Conservation (phyloP, 345 rosid genomes). For the Eucalyptus victrix region DNA sequence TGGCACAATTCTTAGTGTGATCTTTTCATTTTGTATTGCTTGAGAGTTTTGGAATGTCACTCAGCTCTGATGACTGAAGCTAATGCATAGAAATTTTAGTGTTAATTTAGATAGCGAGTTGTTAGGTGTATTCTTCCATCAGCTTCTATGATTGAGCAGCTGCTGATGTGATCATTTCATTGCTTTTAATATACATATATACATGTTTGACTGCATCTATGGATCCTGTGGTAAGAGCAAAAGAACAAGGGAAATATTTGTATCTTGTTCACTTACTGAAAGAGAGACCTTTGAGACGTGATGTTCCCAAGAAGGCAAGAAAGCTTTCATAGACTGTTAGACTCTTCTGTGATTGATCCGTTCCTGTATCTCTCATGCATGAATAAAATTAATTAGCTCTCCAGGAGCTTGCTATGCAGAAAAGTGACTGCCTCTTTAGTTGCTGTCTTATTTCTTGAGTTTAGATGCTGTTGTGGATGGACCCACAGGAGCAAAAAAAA, state of each 20-base stretch:
- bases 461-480: background rate
- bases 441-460: background rate
- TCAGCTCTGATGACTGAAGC: background rate
- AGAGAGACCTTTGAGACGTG: background rate
- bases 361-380: background rate
- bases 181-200: background rate
- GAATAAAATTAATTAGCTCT: background rate
- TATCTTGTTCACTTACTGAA: background rate
- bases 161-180: background rate
- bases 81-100: background rate
- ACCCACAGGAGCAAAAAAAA: background rate
- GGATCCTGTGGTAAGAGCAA: background rate
- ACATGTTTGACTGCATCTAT: background rate
- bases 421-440: background rate
- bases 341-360: background rate
- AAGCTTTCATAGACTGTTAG: background rate
- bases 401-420: background rate
- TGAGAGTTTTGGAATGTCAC: background rate
- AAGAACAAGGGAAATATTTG: background rate
- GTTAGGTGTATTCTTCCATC: background rate
- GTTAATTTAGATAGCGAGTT: background rate
- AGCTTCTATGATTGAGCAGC: background rate
- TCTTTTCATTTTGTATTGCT: background rate
- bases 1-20: background rate
- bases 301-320: background rate